These are phyloP conservation scores for barrel medic (Medicago truncatula) DNA, from an alignment of 306 rosid species.

Conservation along the genomic window MtrunA17r5.0-ANR NC_053045.1:63775001-63775500, in stretches of 20 bases:
- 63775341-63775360: slow-evolving; percentile 35
- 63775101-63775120: neutral
- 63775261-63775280: slow-evolving; percentile 51
- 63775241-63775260: neutral
- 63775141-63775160: neutral
- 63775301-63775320: slow-evolving; percentile 93
- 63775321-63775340: slow-evolving; percentile 75
- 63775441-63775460: neutral
- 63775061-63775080: slow-evolving; percentile 8
- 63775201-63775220: neutral
- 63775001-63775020: neutral
- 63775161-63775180: neutral
- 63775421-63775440: neutral
- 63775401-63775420: neutral
- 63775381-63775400: neutral
- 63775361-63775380: slow-evolving; percentile 32
- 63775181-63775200: too few species aligned
- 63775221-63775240: neutral
- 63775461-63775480: slow-evolving; percentile 1
- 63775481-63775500: neutral
- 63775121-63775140: neutral
- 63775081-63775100: neutral
- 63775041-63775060: neutral
- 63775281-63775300: slow-evolving; percentile 80
- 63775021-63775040: slow-evolving; percentile 11